A percentile compares a stretch with the other conserved stretches of the same genome.
Conservation (phyloP, 257 asterid species). For the Nicotiana attenuata region DNA sequence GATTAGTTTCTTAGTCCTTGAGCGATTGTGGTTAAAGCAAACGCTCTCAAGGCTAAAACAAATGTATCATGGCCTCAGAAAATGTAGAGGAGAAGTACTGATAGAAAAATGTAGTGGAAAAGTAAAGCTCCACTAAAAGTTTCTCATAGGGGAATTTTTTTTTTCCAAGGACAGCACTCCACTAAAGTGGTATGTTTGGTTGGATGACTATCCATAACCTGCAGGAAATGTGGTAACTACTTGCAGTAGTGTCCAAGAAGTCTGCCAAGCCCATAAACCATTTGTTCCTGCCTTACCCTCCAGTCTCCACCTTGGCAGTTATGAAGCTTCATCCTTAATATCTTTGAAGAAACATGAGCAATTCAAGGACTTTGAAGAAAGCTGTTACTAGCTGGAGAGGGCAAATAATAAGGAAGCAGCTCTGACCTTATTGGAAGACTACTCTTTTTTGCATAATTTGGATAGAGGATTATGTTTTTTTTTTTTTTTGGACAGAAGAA, state of each 20-base stretch:
- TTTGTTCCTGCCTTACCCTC: neutral
- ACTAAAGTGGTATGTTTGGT: neutral
- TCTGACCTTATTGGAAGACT: neutral
- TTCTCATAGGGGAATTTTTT: neutral
- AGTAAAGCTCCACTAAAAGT: neutral
- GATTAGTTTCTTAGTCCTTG: neutral
- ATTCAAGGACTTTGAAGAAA: neutral
- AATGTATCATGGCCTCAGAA: neutral
- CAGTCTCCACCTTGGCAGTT: neutral
- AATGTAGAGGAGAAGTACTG: neutral
- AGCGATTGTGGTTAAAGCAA: neutral
- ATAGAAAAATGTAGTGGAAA: neutral
- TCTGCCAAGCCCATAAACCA: neutral
- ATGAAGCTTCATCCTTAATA: neutral
- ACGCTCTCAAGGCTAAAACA: neutral
- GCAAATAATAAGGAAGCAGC: neutral
- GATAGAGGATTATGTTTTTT: neutral
- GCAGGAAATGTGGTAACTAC: neutral
- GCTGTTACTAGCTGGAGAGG: neutral
- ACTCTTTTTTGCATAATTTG: neutral
- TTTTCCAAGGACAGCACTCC: neutral
- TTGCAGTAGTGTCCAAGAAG: neutral
- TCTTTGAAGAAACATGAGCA: neutral
- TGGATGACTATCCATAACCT: neutral
- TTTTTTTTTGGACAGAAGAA: neutral